A percentile compares a stretch with the other conserved stretches of the same genome.
These are phyloP conservation scores for Fusarium sp. DNA, from an alignment of 2,329 filamentous ascomycete species.

Conservation along the genomic window DNA sequence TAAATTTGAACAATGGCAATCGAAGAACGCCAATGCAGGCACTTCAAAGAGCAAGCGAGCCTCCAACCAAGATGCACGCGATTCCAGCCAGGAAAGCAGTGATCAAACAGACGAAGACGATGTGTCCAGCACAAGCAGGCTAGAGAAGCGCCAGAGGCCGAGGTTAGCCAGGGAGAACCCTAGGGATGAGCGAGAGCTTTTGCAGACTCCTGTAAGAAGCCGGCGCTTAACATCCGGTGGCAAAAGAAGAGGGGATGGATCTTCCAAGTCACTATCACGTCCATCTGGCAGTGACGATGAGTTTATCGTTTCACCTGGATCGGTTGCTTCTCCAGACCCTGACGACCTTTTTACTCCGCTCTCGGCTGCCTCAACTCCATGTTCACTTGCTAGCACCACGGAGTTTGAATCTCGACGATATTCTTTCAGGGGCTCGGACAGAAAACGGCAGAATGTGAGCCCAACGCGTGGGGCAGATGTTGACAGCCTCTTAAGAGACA, in stretches of 20 bases:
- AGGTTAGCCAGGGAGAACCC: conserved; percentile 1
- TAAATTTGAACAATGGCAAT: conserved; percentile 6
- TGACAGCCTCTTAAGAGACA: neutral
- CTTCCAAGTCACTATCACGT: neutral
- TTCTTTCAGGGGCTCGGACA: neutral
- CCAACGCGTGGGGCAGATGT: neutral
- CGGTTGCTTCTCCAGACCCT: conserved; percentile 13
- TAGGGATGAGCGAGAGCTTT: neutral
- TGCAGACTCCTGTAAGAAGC: conserved; percentile 14
- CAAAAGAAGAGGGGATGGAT: neutral
- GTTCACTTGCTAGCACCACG: neutral
- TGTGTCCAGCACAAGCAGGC: neutral
- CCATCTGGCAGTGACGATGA: neutral
- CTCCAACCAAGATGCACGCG: neutral
- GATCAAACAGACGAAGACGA: neutral
- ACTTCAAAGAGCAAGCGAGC: neutral
- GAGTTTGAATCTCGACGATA: neutral
- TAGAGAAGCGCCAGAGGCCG: neutral
- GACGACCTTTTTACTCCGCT: conserved; percentile 21
- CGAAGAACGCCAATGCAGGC: neutral
- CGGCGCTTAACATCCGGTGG: neutral
- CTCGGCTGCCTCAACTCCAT: conserved; percentile 10
- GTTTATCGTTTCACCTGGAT: conserved; percentile 1
- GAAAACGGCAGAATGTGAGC: neutral
- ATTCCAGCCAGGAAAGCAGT: no score